Conservation (phyloP, 306 rosid genomes). For the Oemleria cerasiformis region DNA sequence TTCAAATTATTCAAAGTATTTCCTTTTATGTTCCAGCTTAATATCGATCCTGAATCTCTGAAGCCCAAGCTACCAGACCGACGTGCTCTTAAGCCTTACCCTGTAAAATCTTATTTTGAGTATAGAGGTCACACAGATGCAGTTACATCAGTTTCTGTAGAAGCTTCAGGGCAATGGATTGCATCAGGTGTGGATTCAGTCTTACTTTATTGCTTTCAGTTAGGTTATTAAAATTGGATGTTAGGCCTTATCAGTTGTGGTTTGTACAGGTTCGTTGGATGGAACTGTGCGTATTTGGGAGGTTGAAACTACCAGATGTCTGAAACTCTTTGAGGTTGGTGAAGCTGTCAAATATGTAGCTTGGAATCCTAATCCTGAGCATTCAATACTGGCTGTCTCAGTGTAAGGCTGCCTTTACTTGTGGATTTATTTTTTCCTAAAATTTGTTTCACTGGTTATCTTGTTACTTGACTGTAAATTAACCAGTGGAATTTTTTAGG, state of each 20-base stretch:
- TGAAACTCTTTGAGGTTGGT: constrained; percentile 65
- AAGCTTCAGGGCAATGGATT: constrained; percentile 91
- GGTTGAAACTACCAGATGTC: constrained; percentile 86
- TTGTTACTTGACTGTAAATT: constrained; percentile 22
- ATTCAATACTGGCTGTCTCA: constrained; percentile 68
- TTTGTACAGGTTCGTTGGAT: constrained; percentile 68
- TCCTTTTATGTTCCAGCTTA: constrained; percentile 52
- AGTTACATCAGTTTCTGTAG: constrained; percentile 75
- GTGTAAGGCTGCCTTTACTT: constrained; percentile 49
- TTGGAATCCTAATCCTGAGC: constrained; percentile 83
- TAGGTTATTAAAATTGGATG: neutral
- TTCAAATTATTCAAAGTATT: constrained; percentile 1
- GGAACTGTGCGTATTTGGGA: constrained; percentile 96
- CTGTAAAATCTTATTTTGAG: constrained; percentile 67
- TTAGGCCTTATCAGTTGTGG: constrained; percentile 25
- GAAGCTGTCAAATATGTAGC: constrained; percentile 80
- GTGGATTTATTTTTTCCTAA: neutral
- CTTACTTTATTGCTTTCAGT: constrained; percentile 16
- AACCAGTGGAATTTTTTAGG: constrained; percentile 38
- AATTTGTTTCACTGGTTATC: neutral
- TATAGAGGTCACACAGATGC: constrained; percentile 83
- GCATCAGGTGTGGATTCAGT: constrained; percentile 72
- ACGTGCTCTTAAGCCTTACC: constrained; percentile 87
- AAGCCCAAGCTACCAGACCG: constrained; percentile 90
- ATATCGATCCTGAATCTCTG: constrained; percentile 85